Conservation (phyloP, 257 asterid species). For the Rubia yunnanensis region DNA sequence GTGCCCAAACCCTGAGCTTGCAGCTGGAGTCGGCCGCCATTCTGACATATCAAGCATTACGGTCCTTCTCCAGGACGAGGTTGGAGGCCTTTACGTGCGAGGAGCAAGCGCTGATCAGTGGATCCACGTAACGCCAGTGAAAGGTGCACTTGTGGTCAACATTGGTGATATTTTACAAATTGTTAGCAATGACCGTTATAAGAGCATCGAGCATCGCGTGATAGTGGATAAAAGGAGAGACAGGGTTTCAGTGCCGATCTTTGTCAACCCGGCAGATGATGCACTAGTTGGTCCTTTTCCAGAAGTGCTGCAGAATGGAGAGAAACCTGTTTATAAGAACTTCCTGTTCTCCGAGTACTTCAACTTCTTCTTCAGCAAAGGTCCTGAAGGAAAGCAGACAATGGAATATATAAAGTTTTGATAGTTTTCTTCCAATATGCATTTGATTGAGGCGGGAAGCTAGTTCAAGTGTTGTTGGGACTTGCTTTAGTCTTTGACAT, state of each 20-base stretch:
- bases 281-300: constrained; percentile 33
- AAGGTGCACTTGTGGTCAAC: constrained; percentile 41
- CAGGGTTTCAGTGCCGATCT: constrained; percentile 41
- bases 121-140: constrained; percentile 39
- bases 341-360: constrained; percentile 39
- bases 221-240: constrained; percentile 21
- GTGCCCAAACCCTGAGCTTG: constrained; percentile 41
- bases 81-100: constrained; percentile 45
- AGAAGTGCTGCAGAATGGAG: constrained; percentile 35
- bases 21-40: constrained; percentile 43
- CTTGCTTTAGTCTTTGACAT: background rate
- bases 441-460: background rate
- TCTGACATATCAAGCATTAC: constrained; percentile 46
- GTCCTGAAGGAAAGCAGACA: constrained; percentile 42
- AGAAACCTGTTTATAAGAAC: constrained; percentile 29
- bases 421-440: constrained; percentile 3
- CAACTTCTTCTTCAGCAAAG: constrained; percentile 43
- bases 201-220: constrained; percentile 56
- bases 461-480: background rate
- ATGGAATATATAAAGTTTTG: constrained; percentile 36
- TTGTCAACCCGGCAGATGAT: constrained; percentile 34
- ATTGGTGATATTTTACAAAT: constrained; percentile 42
- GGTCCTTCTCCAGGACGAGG: constrained; percentile 48
- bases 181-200: constrained; percentile 42
- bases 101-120: constrained; percentile 21